A percentile compares a stretch with the other conserved stretches of the same genome.
phyloP scores from a whole-genome alignment of 2,329 filamentous ascomycete genomes.

The Endoconidiophora polonica region DNA sequence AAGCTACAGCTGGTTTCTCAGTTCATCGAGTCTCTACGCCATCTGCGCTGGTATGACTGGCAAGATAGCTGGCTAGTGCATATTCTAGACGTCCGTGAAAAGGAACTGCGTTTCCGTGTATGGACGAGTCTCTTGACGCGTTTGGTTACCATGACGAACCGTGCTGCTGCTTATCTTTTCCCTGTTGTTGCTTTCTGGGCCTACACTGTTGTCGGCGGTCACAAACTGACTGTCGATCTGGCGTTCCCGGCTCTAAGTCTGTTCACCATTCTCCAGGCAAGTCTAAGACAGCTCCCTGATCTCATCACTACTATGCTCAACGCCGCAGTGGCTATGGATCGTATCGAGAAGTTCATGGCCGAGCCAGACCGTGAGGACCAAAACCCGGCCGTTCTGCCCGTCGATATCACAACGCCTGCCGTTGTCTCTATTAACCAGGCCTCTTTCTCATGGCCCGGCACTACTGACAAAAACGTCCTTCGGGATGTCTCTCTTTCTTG shows the following conservation, averaged over 20 bases:
- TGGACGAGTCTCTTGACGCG: slow-evolving; percentile 45
- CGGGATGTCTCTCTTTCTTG: slow-evolving; percentile 30
- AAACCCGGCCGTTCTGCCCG: slow-evolving; percentile 21
- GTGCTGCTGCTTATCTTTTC: slow-evolving; percentile 55
- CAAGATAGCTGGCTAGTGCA: slow-evolving; percentile 55
- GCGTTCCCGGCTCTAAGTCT: slow-evolving; percentile 77
- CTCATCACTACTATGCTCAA: slow-evolving; percentile 65
- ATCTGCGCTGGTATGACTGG: slow-evolving; percentile 71
- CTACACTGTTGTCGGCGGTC: slow-evolving; percentile 55
- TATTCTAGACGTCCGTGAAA: slow-evolving; percentile 50
- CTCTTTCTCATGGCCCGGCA: slow-evolving; percentile 67
- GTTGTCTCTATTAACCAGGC: slow-evolving; percentile 43
- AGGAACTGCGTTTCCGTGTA: slow-evolving; percentile 49
- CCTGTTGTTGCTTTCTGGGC: slow-evolving; percentile 69
- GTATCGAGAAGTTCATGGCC: slow-evolving; percentile 73
- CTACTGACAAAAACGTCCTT: slow-evolving; percentile 31
- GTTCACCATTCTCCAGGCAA: slow-evolving; percentile 58
- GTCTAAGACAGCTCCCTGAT: slow-evolving; percentile 56
- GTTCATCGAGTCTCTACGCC: slow-evolving; percentile 72
- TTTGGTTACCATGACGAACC: slow-evolving; percentile 51
- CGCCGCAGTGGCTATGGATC: slow-evolving; percentile 62
- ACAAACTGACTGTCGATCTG: slow-evolving; percentile 57
- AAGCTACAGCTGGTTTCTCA: slow-evolving; percentile 69
- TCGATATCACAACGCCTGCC: slow-evolving; percentile 12
- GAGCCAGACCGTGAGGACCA: slow-evolving; percentile 58